Conservation (phyloP, 1,284 basidiomycete species). For the Bjerkandera adusta region DNA sequence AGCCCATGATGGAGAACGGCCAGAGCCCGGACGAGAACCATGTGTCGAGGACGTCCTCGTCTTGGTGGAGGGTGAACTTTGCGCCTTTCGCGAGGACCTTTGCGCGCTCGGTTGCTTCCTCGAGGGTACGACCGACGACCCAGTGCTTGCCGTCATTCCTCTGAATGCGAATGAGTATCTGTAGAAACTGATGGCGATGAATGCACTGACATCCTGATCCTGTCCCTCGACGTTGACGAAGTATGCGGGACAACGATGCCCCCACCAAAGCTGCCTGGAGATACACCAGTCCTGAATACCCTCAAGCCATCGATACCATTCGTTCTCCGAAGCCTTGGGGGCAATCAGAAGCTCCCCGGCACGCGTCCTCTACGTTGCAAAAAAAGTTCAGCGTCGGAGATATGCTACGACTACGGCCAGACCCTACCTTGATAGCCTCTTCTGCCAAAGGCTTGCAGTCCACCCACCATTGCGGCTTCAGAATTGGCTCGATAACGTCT, state of each 20-base stretch:
- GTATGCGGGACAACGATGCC: constrained; percentile 95
- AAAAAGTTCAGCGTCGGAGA: too few species aligned
- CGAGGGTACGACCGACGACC: constrained; percentile 86
- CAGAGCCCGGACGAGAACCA: constrained; percentile 99
- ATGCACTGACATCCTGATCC: constrained; percentile 62
- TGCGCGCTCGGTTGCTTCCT: constrained; percentile 83
- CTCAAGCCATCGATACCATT: constrained; percentile 98
- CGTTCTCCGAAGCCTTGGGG: constrained; percentile 86
- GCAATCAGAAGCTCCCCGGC: constrained; percentile 84
- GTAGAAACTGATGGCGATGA: not conserved
- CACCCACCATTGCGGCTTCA: constrained; percentile 99
- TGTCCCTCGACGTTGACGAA: constrained; percentile 86
- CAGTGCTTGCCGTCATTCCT: constrained; percentile 81
- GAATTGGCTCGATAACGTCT: constrained; percentile 92
- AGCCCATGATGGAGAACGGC: constrained; percentile 98
- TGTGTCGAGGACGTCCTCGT: constrained; percentile 97
- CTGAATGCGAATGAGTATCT: constrained; percentile 10
- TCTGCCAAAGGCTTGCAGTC: constrained; percentile 91
- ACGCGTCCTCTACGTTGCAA: constrained; percentile 83
- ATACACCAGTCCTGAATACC: constrained; percentile 99
- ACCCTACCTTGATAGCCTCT: constrained; percentile 85
- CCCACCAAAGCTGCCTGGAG: constrained; percentile 99
- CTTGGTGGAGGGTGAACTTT: constrained; percentile 84
- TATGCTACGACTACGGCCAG: too few species aligned
- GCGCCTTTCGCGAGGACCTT: constrained; percentile 68